A percentile compares a stretch with the other conserved stretches of the same genome.
These are phyloP conservation scores for Fennellomyces sp. DNA, from an alignment of 371 early-diverging fungal genomes.

Conservation along the genomic window DNA sequence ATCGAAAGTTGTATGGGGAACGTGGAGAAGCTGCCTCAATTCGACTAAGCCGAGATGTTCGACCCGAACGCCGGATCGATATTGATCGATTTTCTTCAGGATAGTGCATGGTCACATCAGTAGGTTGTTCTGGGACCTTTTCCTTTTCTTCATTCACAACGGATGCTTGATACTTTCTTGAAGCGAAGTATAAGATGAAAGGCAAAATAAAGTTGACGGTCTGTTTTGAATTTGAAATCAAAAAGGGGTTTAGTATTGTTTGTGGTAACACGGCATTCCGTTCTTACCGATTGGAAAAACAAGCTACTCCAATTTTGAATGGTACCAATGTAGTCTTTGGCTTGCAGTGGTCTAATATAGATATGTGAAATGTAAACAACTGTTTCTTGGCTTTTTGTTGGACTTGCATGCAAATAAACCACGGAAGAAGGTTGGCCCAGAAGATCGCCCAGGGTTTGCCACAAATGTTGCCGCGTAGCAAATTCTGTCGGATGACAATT, in stretches of 20 bases:
- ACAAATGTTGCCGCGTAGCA: constrained; percentile 56
- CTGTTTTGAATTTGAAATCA: constrained; percentile 34
- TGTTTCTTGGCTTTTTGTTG: neutral
- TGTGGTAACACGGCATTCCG: too few relatives aligned
- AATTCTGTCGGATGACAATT: constrained; percentile 72
- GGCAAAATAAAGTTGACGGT: constrained; percentile 81
- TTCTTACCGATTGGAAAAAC: constrained; percentile 50
- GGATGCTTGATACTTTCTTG: constrained; percentile 43
- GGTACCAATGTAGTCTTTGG: constrained; percentile 34
- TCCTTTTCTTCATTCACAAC: constrained; percentile 20
- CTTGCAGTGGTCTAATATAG: constrained; percentile 36
- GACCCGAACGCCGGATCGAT: constrained; percentile 30
- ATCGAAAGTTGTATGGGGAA: neutral
- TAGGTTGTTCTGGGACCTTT: constrained; percentile 7
- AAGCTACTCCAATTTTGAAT: constrained; percentile 52
- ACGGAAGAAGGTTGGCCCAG: constrained; percentile 70
- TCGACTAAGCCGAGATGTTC: constrained; percentile 8
- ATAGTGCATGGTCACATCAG: constrained; percentile 36
- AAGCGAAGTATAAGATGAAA: constrained; percentile 72
- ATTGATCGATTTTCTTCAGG: constrained; percentile 45
- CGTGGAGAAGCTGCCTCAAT: constrained; percentile 4
- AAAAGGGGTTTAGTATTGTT: too few relatives aligned
- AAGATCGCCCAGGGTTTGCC: constrained; percentile 57
- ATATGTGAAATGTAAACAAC: neutral
- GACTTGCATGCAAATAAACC: constrained; percentile 62